Percentiles rank a stretch among this genome's conserved stretches.
These are phyloP conservation scores for Globisporangium takayamanum DNA, from an alignment of 352 stramenopile genomes.

Conservation along the genomic window DNA sequence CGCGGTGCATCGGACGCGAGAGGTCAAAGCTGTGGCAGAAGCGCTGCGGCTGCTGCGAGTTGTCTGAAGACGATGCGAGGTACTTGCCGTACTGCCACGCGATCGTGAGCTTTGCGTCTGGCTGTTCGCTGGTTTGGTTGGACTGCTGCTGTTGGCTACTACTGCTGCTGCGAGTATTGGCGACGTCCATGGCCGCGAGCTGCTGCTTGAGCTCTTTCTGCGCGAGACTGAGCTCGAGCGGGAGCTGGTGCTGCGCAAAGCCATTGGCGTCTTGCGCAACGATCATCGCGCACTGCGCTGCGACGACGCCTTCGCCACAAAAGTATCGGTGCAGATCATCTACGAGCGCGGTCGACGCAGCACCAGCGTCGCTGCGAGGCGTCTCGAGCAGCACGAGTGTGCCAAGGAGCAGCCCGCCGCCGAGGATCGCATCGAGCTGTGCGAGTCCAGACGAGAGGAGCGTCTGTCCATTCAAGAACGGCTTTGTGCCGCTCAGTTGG, in stretches of 20 bases:
- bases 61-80: conserved; percentile 4
- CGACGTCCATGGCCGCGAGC: conserved; percentile 15
- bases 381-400: conserved; percentile 48
- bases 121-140: background rate
- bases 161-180: background rate
- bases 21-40: conserved; percentile 79
- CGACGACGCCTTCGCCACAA: conserved; percentile 41
- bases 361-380: conserved; percentile 13
- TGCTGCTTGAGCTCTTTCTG: conserved; percentile 64
- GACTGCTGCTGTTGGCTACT: conserved; percentile 4
- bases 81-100: conserved; percentile 81
- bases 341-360: conserved; percentile 23
- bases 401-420: conserved; percentile 45
- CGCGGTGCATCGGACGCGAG: conserved; percentile 44
- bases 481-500: conserved; percentile 38
- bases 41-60: conserved; percentile 15
- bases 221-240: conserved; percentile 57
- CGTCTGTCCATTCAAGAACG: conserved; percentile 63
- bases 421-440: conserved; percentile 47
- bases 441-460: conserved; percentile 46
- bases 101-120: conserved; percentile 37
- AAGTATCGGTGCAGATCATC: conserved; percentile 66
- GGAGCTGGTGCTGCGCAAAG: conserved; percentile 37
- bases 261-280: conserved; percentile 29
- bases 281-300: conserved; percentile 31